Evolutionary conservation across 1,284 basidiomycete genomes (phyloP).

Genomic region (Hypsizygus ulmarius): DNA sequence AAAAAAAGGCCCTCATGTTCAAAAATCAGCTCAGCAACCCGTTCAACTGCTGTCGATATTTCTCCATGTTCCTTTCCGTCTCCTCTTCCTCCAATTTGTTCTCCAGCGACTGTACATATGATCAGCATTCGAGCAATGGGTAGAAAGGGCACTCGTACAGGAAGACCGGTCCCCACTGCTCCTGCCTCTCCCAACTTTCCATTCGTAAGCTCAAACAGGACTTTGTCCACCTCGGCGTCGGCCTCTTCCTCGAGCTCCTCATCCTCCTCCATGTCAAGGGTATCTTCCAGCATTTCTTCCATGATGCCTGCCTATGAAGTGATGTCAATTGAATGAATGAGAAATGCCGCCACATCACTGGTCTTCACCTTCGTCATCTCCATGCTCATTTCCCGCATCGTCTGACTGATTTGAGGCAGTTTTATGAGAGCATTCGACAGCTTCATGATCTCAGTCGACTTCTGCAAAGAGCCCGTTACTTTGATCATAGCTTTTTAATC

Average conservation of each 20-base stretch:
- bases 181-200: constrained; percentile 90
- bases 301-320: constrained; percentile 78
- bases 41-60: constrained; percentile 83
- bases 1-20: background rate
- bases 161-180: constrained; percentile 69
- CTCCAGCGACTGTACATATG: constrained; percentile 43
- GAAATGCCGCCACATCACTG: constrained; percentile 8
- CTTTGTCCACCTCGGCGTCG: constrained; percentile 95
- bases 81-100: constrained; percentile 74
- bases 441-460: constrained; percentile 99
- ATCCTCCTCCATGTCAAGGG: constrained; percentile 84
- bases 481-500: constrained; percentile 82
- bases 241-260: constrained; percentile 97
- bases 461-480: constrained; percentile 95
- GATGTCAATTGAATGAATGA: background rate
- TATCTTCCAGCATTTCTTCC: constrained; percentile 93
- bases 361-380: constrained; percentile 92
- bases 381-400: constrained; percentile 97
- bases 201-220: constrained; percentile 93
- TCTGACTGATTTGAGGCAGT: constrained; percentile 87
- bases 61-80: constrained; percentile 81
- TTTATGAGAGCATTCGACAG: constrained; percentile 90
- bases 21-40: constrained; percentile 68
- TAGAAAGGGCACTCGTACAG: constrained; percentile 53
- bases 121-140: constrained; percentile 2